These are phyloP conservation scores for Ceratopteris richardii DNA, from an alignment of 75 land plant genomes.

Conservation along the genomic window DNA sequence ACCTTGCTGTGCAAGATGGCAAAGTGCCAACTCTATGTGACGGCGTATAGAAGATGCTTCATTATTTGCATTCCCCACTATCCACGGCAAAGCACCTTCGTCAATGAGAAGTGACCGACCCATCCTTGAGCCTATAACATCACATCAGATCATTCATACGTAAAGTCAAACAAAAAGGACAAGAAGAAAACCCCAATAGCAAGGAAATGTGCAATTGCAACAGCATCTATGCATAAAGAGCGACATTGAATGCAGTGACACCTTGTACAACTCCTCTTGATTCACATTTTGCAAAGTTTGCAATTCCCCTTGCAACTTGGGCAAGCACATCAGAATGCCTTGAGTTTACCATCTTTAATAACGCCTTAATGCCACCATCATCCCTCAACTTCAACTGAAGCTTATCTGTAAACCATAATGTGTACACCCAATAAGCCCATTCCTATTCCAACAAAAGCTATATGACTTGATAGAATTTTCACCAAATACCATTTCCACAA, in stretches of 20 bases:
- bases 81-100: neutral
- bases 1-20: neutral
- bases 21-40: neutral
- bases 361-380: constrained; percentile 72
- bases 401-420: constrained; percentile 31
- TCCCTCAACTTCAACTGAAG: constrained; percentile 45
- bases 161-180: neutral
- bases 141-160: neutral
- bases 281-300: constrained; percentile 81
- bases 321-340: constrained; percentile 55
- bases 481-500: constrained; percentile 74
- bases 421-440: too few species aligned
- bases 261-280: constrained; percentile 53
- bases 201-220: too few species aligned
- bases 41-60: neutral
- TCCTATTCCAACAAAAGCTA: too few species aligned
- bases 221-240: too few species aligned
- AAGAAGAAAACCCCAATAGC: too few species aligned
- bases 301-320: constrained; percentile 70
- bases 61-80: neutral
- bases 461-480: neutral
- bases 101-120: neutral
- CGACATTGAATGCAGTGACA: too few species aligned
- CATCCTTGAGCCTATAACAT: neutral
- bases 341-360: constrained; percentile 43